Conservation (phyloP, 805 yeast genomes). For the Candida easanensis region DNA sequence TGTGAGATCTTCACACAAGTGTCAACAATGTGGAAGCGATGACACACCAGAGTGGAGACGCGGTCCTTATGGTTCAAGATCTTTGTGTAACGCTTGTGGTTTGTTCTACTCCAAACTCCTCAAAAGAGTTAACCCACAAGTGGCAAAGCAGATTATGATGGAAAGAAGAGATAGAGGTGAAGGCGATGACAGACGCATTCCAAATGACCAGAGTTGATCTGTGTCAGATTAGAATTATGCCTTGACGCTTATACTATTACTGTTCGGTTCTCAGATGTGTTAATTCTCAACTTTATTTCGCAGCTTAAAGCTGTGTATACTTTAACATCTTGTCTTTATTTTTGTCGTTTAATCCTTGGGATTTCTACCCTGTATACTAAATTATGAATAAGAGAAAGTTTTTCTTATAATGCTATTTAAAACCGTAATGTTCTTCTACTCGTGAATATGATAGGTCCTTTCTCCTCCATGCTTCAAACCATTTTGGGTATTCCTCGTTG, state of each 20-base stretch:
- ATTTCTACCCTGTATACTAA: too few relatives aligned
- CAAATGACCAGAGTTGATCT: slow-evolving; percentile 11
- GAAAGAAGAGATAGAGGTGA: slow-evolving; percentile 23
- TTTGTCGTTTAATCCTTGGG: too few relatives aligned
- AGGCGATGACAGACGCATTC: slow-evolving; percentile 30
- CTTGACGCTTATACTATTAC: too few relatives aligned
- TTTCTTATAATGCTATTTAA: too few relatives aligned
- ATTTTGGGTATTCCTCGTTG: slow-evolving; percentile 22
- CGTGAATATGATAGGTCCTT: slow-evolving; percentile 2
- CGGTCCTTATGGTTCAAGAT: slow-evolving; percentile 81
- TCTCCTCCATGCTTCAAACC: slow-evolving; percentile 23
- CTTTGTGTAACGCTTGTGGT: slow-evolving; percentile 92
- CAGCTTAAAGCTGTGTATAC: too few relatives aligned
- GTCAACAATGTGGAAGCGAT: slow-evolving; percentile 69
- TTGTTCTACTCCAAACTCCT: slow-evolving; percentile 63
- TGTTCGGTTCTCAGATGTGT: too few relatives aligned
- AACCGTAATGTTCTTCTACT: slow-evolving; percentile 12
- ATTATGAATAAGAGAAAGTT: too few relatives aligned
- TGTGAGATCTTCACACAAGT: slow-evolving; percentile 26
- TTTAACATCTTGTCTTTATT: not conserved
- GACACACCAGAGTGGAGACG: slow-evolving; percentile 92
- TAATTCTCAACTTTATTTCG: too few relatives aligned
- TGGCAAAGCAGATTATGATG: slow-evolving; percentile 24
- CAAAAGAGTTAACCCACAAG: slow-evolving; percentile 43
- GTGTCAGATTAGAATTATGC: not conserved